Evolutionary conservation across 2,329 filamentous ascomycete genomes (phyloP).

Genomic region (Rugonectria rugulosa): DNA sequence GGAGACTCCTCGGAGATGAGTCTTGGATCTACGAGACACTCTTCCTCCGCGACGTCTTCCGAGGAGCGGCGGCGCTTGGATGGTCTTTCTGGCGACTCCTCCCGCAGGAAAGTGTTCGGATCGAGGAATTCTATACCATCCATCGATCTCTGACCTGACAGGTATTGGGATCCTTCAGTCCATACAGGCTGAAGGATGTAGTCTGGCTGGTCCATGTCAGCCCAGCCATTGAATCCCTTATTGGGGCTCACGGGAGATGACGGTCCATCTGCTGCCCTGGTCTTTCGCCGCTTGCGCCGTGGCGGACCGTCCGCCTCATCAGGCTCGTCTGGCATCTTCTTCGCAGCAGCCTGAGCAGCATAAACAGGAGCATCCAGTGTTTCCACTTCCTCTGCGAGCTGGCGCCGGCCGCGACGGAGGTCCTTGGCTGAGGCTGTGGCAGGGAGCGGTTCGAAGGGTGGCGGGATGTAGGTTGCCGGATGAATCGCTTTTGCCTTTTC

Average conservation of each 20-base stretch:
- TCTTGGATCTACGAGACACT: constrained; percentile 16
- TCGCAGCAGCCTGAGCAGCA: constrained; percentile 47
- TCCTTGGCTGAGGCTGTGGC: constrained; percentile 30
- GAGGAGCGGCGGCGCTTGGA: constrained; percentile 7
- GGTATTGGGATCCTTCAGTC: constrained; percentile 28
- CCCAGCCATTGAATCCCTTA: constrained; percentile 22
- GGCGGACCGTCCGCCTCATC: constrained; percentile 25
- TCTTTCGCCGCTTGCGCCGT: constrained; percentile 34
- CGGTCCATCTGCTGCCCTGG: constrained; percentile 11
- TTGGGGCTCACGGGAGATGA: constrained; percentile 8
- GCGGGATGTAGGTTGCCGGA: constrained; percentile 44
- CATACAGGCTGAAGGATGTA: constrained; percentile 25
- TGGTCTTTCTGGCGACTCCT: constrained; percentile 30
- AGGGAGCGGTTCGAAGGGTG: constrained; percentile 30
- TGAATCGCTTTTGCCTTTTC: constrained; percentile 56
- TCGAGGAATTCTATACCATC: constrained; percentile 48
- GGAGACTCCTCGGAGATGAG: background rate
- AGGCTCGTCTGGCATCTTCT: constrained; percentile 39
- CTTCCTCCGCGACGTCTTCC: constrained; percentile 6
- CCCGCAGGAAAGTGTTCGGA: constrained; percentile 51
- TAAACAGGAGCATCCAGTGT: constrained; percentile 61
- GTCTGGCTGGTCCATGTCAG: constrained; percentile 17
- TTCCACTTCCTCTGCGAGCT: constrained; percentile 54
- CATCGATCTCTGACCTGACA: constrained; percentile 16
- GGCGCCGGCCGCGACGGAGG: constrained; percentile 43